Base-by-base conservation (phyloP, 163 green algal genomes). In the Smithsoniella earleae region DNA sequence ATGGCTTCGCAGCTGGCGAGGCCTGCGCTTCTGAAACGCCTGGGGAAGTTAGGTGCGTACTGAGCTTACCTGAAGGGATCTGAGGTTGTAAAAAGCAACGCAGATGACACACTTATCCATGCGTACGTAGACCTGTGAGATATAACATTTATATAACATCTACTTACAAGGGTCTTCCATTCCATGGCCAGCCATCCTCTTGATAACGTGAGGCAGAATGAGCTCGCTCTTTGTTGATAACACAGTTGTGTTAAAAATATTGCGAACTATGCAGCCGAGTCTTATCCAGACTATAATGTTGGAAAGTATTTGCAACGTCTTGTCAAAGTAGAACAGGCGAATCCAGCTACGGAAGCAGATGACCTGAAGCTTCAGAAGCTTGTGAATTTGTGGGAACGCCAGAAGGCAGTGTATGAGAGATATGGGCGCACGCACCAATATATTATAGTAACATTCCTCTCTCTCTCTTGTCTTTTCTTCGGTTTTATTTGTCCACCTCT, bases 231-330 rank as follows among this genome's bases (percentile, higher is more conserved):
- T n/a, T n/a, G n/a, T n/a, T n/a, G n/a, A n/a, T n/a, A n/a, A n/a
- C n/a, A n/a, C n/a, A n/a, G n/a, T n/a, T n/a, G 27, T 40, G 16
- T 38, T 5, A 69, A 5, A 4, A 18, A 34, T 38, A 5, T n/a
- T 34, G n/a, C 38, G 34, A 25, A 8, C 30, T 69, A 38, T 69
- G 58, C 25, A 69, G 58, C 58, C 6, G 58, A 69, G 25, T 45
- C 58, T 16, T 69, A 45, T 38, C 58, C 58, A 69, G 58, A 69
- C 58, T 69, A 69, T 31, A 69, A 69, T 34, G 16, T 69, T 5
- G 30, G 58, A 4, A 69, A 69, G 3, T 69, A 69, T 34, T 20
- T 69, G 31, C 58, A 69, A 33, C 58, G 22, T 43, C 58, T 18
- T 34, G 20, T 34, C 58, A 69, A 34, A 36, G 13, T 4, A 40